phyloP scores from a whole-genome alignment of 2,329 filamentous ascomycete genomes.

The Dactylellina haptotyla region DNA sequence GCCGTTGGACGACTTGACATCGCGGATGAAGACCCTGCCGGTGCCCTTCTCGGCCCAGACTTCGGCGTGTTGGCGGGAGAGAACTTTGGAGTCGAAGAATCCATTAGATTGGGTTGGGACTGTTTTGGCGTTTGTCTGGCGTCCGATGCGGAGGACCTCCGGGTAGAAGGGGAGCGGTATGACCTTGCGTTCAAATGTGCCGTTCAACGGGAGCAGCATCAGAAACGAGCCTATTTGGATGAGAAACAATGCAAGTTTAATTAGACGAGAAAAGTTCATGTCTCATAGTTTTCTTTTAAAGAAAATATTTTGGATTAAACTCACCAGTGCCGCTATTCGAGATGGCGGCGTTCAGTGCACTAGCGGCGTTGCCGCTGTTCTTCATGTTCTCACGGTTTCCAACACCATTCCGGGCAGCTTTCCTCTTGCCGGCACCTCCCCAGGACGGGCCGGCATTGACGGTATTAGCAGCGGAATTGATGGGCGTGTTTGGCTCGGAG shows the following conservation, averaged over 20 bases:
- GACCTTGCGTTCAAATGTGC: conserved; percentile 95
- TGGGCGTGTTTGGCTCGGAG: conserved; percentile 59
- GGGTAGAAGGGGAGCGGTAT: conserved; percentile 92
- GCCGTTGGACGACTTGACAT: conserved; percentile 98
- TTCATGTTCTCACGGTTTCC: conserved; percentile 59
- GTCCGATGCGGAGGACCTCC: conserved; percentile 92
- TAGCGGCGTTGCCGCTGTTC: conserved; percentile 44
- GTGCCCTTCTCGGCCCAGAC: conserved; percentile 81
- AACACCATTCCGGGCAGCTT: conserved; percentile 60
- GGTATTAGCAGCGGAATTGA: conserved; percentile 61
- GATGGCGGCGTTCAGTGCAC: conserved; percentile 53
- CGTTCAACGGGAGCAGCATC: conserved; percentile 88
- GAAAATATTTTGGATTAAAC: too few relatives aligned
- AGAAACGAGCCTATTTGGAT: conserved; percentile 79
- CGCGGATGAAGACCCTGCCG: conserved; percentile 93
- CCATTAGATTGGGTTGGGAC: conserved; percentile 90
- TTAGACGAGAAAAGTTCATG: too few relatives aligned
- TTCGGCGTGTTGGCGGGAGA: conserved; percentile 95
- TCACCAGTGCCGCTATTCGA: conserved; percentile 63
- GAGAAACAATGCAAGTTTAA: too few relatives aligned
- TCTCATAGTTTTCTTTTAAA: too few relatives aligned
- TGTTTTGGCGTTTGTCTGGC: conserved; percentile 97
- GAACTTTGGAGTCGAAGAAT: conserved; percentile 97
- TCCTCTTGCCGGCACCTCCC: conserved; percentile 63
- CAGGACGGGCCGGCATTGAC: conserved; percentile 61